phyloP scores from a whole-genome alignment of 2,329 filamentous ascomycete species.

The Paracoccidioides brasiliensis region DNA sequence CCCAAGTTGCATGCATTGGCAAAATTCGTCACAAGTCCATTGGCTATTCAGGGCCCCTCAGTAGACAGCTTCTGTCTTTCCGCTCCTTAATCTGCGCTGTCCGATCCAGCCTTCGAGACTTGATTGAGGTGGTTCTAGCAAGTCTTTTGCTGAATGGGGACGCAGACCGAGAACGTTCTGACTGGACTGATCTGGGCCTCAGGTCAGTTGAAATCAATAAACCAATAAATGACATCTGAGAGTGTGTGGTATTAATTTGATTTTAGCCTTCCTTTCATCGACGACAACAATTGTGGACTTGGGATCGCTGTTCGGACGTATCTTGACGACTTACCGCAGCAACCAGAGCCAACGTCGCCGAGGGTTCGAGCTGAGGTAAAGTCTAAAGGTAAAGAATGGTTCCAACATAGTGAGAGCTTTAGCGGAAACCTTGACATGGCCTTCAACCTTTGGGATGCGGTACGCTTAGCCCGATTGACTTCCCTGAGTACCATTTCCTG shows the following conservation, averaged over 20 bases:
- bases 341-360: constrained; percentile 40
- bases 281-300: constrained; percentile 34
- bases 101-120: constrained; percentile 63
- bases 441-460: constrained; percentile 53
- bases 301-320: constrained; percentile 38
- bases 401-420: constrained; percentile 48
- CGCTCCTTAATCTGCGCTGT: constrained; percentile 71
- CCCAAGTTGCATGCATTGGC: constrained; percentile 70
- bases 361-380: constrained; percentile 39
- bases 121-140: constrained; percentile 69
- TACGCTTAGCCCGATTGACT: constrained; percentile 26
- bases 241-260: constrained; percentile 6
- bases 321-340: constrained; percentile 41
- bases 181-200: constrained; percentile 56
- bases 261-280: constrained; percentile 31
- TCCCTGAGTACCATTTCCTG: not conserved
- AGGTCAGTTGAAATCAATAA: constrained; percentile 40
- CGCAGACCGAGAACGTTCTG: constrained; percentile 54
- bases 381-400: constrained; percentile 44
- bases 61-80: constrained; percentile 76
- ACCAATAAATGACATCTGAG: not conserved
- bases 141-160: constrained; percentile 73
- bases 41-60: constrained; percentile 88
- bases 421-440: constrained; percentile 45
- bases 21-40: constrained; percentile 71